These are phyloP conservation scores for Penicillium sp. DNA, from an alignment of 2,329 filamentous ascomycete genomes.

Conservation along the genomic window DNA sequence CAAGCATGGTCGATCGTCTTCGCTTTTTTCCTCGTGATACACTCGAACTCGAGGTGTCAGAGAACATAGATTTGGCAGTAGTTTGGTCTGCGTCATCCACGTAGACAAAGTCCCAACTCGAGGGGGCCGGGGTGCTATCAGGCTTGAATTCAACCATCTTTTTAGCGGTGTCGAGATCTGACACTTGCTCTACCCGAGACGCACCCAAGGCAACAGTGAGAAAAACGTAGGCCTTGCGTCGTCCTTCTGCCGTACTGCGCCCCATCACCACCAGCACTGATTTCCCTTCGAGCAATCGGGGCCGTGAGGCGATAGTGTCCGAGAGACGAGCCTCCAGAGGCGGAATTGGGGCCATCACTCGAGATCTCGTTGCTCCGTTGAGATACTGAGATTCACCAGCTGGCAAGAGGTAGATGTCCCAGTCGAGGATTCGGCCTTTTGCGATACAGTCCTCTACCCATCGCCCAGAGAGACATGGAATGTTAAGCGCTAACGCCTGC, in stretches of 20 bases:
- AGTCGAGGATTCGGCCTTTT: conserved; percentile 59
- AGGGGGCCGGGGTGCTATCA: conserved; percentile 27
- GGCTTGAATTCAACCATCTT: conserved; percentile 51
- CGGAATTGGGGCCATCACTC: conserved; percentile 59
- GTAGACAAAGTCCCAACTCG: conserved; percentile 69
- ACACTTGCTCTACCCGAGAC: conserved; percentile 56
- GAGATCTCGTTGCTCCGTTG: conserved; percentile 69
- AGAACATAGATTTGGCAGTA: conserved; percentile 46
- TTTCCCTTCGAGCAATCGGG: conserved; percentile 58
- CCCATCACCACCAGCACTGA: conserved; percentile 67
- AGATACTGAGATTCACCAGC: conserved; percentile 75
- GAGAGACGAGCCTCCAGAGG: conserved; percentile 51
- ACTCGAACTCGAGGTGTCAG: not conserved
- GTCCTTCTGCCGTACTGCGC: conserved; percentile 57
- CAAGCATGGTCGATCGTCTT: conserved; percentile 29
- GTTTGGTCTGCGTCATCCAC: conserved; percentile 60
- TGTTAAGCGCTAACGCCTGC: conserved; percentile 81
- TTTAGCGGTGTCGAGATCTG: conserved; percentile 60
- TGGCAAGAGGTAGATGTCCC: conserved; percentile 76
- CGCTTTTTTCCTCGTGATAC: conserved; percentile 36
- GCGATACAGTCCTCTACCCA: conserved; percentile 73
- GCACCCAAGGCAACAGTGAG: conserved; percentile 74
- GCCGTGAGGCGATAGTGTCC: conserved; percentile 54
- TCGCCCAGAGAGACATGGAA: conserved; percentile 76
- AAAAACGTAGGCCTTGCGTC: conserved; percentile 69